Conservation (phyloP, 2,329 filamentous ascomycete genomes). For the Chaetomiaceae sp. region DNA sequence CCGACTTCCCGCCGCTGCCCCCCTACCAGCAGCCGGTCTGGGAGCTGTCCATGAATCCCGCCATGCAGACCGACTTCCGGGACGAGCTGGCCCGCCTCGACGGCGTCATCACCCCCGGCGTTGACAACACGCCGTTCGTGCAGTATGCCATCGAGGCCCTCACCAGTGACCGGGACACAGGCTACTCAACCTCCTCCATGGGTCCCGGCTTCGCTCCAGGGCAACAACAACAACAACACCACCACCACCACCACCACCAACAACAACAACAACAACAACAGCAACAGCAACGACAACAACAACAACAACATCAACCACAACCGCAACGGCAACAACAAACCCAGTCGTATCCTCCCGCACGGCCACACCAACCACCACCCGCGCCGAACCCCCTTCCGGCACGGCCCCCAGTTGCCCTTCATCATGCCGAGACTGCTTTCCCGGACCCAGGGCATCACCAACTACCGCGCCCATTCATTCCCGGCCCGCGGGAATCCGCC, state of each 20-base stretch:
- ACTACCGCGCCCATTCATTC: constrained; percentile 9
- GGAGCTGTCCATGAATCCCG: constrained; percentile 17
- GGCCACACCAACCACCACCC: constrained; percentile 2
- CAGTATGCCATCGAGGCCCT: constrained; percentile 85
- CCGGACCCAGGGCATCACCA: not conserved
- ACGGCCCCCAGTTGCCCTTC: constrained; percentile 4
- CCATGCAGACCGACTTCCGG: constrained; percentile 36
- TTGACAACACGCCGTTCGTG: constrained; percentile 83
- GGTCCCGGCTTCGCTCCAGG: constrained; percentile 25
- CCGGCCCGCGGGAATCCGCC: constrained; percentile 20
- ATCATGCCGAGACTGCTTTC: not conserved
- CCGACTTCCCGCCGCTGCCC: constrained; percentile 17
- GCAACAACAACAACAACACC: not conserved
- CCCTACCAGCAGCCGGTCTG: constrained; percentile 13
- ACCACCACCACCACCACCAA: no score
- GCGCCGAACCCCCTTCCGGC: not conserved
- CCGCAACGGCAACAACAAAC: not conserved
- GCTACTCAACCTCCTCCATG: constrained; percentile 36
- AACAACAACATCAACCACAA: not conserved
- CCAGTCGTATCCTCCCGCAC: constrained; percentile 2
- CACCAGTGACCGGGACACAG: constrained; percentile 63
- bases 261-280: not conserved
- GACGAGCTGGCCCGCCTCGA: constrained; percentile 46
- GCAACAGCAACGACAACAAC: not conserved
- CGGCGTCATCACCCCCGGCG: constrained; percentile 61